Base-by-base conservation (phyloP, 148 eudicot species). In the Rhododendron molle region DNA sequence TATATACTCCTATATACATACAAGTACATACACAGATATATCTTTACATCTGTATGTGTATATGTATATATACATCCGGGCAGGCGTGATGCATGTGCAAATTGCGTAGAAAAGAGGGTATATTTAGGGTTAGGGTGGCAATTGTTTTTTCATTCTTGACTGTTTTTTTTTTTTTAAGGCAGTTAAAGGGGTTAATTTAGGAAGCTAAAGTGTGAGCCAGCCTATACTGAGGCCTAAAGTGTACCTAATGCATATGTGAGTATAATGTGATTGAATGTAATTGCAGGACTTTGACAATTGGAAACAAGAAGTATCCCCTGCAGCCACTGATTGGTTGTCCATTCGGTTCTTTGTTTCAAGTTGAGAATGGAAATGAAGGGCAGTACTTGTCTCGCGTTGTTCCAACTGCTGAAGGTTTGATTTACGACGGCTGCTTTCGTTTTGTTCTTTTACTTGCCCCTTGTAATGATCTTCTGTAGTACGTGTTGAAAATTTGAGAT, bases 311-410 rank as follows among this genome's bases (percentile, higher is more conserved):
- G 52, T 93, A 86, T 84, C 90, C 91, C 62, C 90, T 97, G 76
- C 91, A 87, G 88, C 94, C 99, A 4, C 86, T 97, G 88, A 94
- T 97, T 88, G 98, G 98, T 79, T 93, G 94, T 82, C 94, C 94
- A 20, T 97, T 95, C 86, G 99, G 99, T 14, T 93, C 98, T 8
- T 80, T 92, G 80, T 97, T 97, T 91, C 89, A 91, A 81, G 92
- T 97, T 1, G 95, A 92, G 86, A 91, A 84, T 84, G 96, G 95
- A 40, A 88, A 88, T 80, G 92, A 93, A 36, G 95, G 98, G 15
- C 91, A 93, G 1, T 92, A 71, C 88, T 90, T 97, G 76, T 91
- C 94, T 77, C 98, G 90, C 15, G 78, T 91, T 85, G 44, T 92
- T 71, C 86, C 88, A 4, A 43, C 86, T 11, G 76, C 89, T 76